Percentiles rank a stretch among this genome's conserved stretches.
These are phyloP conservation scores for Penicillium argentinense DNA, from an alignment of 495 filamentous ascomycete genomes.

Conservation along the genomic window DNA sequence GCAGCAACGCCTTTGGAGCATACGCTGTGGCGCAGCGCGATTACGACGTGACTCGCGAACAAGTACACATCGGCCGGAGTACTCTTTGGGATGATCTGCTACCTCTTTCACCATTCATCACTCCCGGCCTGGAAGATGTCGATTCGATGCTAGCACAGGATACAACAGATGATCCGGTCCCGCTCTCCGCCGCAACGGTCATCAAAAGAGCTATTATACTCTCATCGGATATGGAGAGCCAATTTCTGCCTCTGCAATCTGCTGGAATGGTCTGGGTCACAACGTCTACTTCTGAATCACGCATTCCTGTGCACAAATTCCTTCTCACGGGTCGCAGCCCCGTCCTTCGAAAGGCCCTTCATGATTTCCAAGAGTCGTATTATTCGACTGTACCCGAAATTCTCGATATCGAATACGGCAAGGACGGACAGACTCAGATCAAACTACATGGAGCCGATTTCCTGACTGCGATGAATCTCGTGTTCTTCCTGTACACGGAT, in stretches of 20 bases:
- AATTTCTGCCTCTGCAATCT: slow-evolving; percentile 37
- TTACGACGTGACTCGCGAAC: slow-evolving; percentile 74
- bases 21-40: slow-evolving; percentile 88
- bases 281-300: slow-evolving; percentile 59
- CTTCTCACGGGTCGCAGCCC: slow-evolving; percentile 72
- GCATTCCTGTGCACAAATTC: slow-evolving; percentile 81
- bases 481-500: slow-evolving; percentile 81
- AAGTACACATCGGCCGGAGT: slow-evolving; percentile 62
- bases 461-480: slow-evolving; percentile 72
- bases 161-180: slow-evolving; percentile 2
- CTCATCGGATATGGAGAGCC: slow-evolving; percentile 56
- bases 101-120: slow-evolving; percentile 62
- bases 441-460: slow-evolving; percentile 68
- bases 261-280: slow-evolving; percentile 50
- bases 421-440: slow-evolving; percentile 51
- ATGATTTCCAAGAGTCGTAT: slow-evolving; percentile 45
- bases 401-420: slow-evolving; percentile 55
- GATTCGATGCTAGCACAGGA: slow-evolving; percentile 20
- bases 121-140: slow-evolving; percentile 13
- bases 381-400: slow-evolving; percentile 55
- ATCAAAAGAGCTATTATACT: slow-evolving; percentile 49
- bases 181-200: slow-evolving; percentile 22
- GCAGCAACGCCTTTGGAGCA: slow-evolving; percentile 83
- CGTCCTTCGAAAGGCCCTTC: slow-evolving; percentile 62
- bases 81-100: slow-evolving; percentile 73